Conservation (phyloP, 352 stramenopile species). For the Globisporangium nagaii region DNA sequence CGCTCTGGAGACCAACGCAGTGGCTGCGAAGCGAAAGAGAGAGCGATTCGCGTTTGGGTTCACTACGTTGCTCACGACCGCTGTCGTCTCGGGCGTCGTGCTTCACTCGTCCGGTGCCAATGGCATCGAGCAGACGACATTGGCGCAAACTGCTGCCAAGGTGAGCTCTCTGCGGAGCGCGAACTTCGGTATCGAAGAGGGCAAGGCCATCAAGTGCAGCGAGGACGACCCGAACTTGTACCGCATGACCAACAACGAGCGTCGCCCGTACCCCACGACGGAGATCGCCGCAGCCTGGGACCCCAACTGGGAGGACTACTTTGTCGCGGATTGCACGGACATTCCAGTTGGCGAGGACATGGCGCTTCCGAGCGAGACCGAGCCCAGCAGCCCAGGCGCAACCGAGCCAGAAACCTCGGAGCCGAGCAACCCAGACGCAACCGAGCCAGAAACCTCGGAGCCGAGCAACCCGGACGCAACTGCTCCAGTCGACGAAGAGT, state of each 20-base stretch:
- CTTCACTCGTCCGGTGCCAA: not conserved
- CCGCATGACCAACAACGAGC: slow-evolving; percentile 3
- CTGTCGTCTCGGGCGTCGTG: slow-evolving; percentile 8
- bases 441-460: too few relatives aligned
- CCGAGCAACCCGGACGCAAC: too few relatives aligned
- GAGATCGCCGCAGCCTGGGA: slow-evolving; percentile 8
- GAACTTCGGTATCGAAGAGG: slow-evolving; percentile 7
- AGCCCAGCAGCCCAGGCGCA: too few relatives aligned
- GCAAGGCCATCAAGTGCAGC: slow-evolving; percentile 7
- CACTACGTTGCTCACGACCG: slow-evolving; percentile 10
- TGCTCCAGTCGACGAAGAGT: not conserved
- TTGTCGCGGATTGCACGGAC: slow-evolving; percentile 6
- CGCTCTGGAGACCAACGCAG: not conserved
- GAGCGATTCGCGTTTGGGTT: slow-evolving; percentile 9
- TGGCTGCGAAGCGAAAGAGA: slow-evolving; percentile 4
- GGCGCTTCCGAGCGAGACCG: slow-evolving; percentile 1
- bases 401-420: too few relatives aligned
- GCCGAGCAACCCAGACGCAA: too few relatives aligned
- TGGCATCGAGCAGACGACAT: not conserved
- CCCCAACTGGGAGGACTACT: not conserved
- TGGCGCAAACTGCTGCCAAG: not conserved
- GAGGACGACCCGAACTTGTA: slow-evolving; percentile 4
- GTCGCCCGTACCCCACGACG: not conserved
- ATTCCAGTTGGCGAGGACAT: slow-evolving; percentile 4
- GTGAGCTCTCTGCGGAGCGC: slow-evolving; percentile 3